A percentile compares a stretch with the other conserved stretches of the same genome.
phyloP scores from a whole-genome alignment of 202 grass and related monocot species.

The Cymbopogon flexuosus region DNA sequence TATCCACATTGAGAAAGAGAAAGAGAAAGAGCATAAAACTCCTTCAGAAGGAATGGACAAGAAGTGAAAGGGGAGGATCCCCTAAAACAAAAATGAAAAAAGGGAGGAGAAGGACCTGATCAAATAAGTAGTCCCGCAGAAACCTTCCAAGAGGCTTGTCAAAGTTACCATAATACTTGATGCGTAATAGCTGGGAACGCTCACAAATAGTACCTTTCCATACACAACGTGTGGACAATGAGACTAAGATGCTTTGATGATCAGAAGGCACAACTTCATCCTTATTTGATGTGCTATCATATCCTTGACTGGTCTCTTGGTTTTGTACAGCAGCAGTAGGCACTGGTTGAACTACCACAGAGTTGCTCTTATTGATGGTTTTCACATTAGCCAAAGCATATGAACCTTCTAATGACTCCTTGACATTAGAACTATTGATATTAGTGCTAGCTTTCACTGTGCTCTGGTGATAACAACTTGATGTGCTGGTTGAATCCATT shows the following conservation, averaged over 20 bases:
- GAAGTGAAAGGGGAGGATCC: neutral
- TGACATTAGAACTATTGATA: slow-evolving; percentile 32
- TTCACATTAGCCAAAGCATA: slow-evolving; percentile 32
- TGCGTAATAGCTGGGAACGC: slow-evolving; percentile 81
- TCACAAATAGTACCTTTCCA: slow-evolving; percentile 96
- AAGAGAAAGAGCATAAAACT: slow-evolving; percentile 12
- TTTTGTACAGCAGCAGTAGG: slow-evolving; percentile 33
- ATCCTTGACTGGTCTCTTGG: slow-evolving; percentile 46
- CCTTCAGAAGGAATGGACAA: slow-evolving; percentile 9
- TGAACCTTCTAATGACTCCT: slow-evolving; percentile 36
- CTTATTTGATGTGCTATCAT: slow-evolving; percentile 48
- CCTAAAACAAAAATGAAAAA: neutral
- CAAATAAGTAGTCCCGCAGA: slow-evolving; percentile 81
- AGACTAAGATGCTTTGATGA: slow-evolving; percentile 90
- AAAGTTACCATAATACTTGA: slow-evolving; percentile 94
- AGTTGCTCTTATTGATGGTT: slow-evolving; percentile 14
- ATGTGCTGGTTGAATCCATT: slow-evolving; percentile 32
- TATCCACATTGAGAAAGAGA: slow-evolving; percentile 40
- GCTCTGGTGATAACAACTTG: slow-evolving; percentile 25
- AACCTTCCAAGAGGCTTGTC: slow-evolving; percentile 89
- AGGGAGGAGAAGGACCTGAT: slow-evolving; percentile 47
- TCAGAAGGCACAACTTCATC: slow-evolving; percentile 75
- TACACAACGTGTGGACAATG: slow-evolving; percentile 80
- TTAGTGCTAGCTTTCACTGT: slow-evolving; percentile 17
- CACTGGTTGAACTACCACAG: slow-evolving; percentile 34